These are phyloP conservation scores for Eruca vesicaria DNA, from an alignment of 441 rosid genomes.

Conservation along the genomic window DNA sequence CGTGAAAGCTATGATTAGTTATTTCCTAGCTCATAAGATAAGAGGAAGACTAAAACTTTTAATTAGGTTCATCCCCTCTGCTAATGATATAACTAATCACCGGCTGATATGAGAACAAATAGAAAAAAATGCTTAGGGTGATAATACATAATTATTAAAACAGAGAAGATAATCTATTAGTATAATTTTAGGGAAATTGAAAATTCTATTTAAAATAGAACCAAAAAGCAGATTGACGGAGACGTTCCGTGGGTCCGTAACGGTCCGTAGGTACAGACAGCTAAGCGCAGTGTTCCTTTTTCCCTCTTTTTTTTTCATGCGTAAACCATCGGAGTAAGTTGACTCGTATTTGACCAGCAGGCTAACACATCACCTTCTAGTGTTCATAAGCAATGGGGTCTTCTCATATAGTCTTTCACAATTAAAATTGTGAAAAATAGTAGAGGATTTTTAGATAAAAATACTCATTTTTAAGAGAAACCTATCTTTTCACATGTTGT, in stretches of 20 bases:
- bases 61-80: slow-evolving; percentile 33
- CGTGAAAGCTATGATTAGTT: slow-evolving; percentile 28
- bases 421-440: no score
- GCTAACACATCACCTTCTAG: not conserved
- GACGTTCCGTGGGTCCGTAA: slow-evolving; percentile 16
- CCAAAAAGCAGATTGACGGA: not conserved
- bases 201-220: not conserved
- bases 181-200: not conserved
- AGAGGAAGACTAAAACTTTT: not conserved
- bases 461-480: no score
- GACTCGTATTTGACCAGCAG: not conserved
- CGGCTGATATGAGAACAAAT: slow-evolving; percentile 13
- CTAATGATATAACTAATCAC: slow-evolving; percentile 9
- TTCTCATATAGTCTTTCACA: no score
- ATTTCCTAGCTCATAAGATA: slow-evolving; percentile 6
- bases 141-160: not conserved
- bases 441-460: no score
- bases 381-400: not conserved
- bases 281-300: not conserved
- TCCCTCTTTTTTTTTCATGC: not conserved
- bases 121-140: not conserved
- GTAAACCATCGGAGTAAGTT: not conserved
- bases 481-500: no score
- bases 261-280: slow-evolving; percentile 6
- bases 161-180: no score